Conservation (phyloP, 345 rosid species). For the Hevea brasiliensis region DNA sequence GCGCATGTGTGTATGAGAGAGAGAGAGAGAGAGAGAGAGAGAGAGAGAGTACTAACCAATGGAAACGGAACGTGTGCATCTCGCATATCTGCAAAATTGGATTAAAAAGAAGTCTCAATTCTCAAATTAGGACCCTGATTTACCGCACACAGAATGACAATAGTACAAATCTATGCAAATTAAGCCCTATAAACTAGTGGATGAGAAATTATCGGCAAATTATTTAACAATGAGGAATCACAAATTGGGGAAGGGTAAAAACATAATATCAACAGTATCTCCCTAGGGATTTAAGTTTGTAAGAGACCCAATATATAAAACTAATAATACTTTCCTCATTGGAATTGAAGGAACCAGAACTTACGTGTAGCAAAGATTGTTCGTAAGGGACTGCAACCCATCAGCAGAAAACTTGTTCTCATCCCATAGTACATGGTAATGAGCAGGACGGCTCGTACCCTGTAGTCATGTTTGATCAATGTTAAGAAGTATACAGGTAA, state of each 20-base stretch:
- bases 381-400: slow-evolving; percentile 85
- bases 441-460: slow-evolving; percentile 99
- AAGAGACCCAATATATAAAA: neutral
- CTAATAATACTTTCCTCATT: neutral
- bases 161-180: neutral
- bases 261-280: neutral
- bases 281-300: neutral
- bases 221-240: neutral
- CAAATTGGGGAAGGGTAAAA: neutral
- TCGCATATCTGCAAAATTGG: slow-evolving; percentile 63
- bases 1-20: no score
- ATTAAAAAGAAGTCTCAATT: neutral
- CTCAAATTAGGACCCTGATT: neutral
- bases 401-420: slow-evolving; percentile 97
- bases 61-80: slow-evolving; percentile 96
- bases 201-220: neutral
- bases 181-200: neutral
- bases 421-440: slow-evolving; percentile 98
- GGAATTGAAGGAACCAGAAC: slow-evolving; percentile 7
- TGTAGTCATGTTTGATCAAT: slow-evolving; percentile 23
- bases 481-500: neutral
- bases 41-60: slow-evolving; percentile 54
- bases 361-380: slow-evolving; percentile 95
- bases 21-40: neutral
- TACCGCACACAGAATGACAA: neutral